These are phyloP conservation scores for Casuarina glauca DNA, from an alignment of 306 rosid genomes.

Conservation along the genomic window DNA sequence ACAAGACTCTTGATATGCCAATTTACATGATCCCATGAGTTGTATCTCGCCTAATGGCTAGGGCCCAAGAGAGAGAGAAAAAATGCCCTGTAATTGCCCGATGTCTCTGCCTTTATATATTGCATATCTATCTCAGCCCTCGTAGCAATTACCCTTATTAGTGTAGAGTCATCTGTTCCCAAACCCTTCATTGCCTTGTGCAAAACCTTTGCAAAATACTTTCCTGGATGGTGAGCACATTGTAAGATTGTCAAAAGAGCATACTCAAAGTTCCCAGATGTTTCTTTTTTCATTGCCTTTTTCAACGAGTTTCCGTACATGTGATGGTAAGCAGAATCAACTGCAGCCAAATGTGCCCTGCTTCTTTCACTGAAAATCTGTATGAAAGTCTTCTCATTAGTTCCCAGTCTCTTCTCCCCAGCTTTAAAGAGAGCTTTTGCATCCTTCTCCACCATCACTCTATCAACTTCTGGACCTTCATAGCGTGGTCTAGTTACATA, in stretches of 20 bases:
- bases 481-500: constrained; percentile 51
- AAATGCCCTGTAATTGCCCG: constrained; percentile 40
- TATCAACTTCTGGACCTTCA: constrained; percentile 70
- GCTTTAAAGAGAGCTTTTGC: constrained; percentile 46
- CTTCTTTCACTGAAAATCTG: constrained; percentile 62
- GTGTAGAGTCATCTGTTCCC: constrained; percentile 42
- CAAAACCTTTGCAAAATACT: constrained; percentile 63
- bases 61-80: constrained; percentile 45
- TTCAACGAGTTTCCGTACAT: constrained; percentile 53
- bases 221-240: constrained; percentile 65
- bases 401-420: constrained; percentile 54
- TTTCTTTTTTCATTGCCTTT: constrained; percentile 72
- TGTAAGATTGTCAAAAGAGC: constrained; percentile 64
- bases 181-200: constrained; percentile 50
- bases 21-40: background rate
- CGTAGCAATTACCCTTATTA: constrained; percentile 39
- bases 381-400: constrained; percentile 59
- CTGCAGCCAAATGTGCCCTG: constrained; percentile 62
- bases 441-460: constrained; percentile 40
- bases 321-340: constrained; percentile 43
- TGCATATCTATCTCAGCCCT: constrained; percentile 51
- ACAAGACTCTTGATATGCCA: too few species aligned
- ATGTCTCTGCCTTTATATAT: constrained; percentile 46
- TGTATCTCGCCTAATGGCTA: constrained; percentile 1
- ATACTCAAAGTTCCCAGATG: constrained; percentile 57